Evolutionary conservation across 306 rosid genomes (phyloP).

Genomic region (Castanea sativa): DNA sequence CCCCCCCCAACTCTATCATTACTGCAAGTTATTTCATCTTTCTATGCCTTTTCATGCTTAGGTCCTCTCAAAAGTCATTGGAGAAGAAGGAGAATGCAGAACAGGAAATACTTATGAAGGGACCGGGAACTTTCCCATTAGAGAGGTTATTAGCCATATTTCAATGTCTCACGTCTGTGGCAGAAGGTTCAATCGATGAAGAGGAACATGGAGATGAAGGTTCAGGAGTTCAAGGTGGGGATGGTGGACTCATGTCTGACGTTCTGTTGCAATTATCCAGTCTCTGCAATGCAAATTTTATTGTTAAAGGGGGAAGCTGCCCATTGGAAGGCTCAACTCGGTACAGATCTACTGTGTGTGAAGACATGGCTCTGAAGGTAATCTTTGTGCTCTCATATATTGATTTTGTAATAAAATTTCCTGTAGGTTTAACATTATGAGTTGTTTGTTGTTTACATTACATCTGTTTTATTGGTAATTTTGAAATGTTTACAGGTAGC

Average conservation of each 20-base stretch:
- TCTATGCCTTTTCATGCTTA: slow-evolving; percentile 30
- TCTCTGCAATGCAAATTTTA: slow-evolving; percentile 85
- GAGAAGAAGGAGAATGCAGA: slow-evolving; percentile 77
- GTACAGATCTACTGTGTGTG: slow-evolving; percentile 70
- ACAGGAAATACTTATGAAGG: slow-evolving; percentile 80
- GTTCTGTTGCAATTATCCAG: slow-evolving; percentile 82
- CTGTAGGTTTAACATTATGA: not conserved
- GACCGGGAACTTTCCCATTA: slow-evolving; percentile 93
- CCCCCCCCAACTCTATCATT: not conserved
- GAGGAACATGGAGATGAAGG: slow-evolving; percentile 46
- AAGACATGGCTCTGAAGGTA: slow-evolving; percentile 80
- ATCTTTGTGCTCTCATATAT: slow-evolving; percentile 1
- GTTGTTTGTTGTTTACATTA: not conserved
- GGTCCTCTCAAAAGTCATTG: slow-evolving; percentile 59
- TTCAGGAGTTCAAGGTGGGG: slow-evolving; percentile 41
- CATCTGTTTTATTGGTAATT: not conserved
- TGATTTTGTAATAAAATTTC: not conserved
- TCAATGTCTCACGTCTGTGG: slow-evolving; percentile 76
- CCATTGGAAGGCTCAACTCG: slow-evolving; percentile 84
- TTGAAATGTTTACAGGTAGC: slow-evolving; percentile 65
- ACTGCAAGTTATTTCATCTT: not conserved
- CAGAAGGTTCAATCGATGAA: slow-evolving; percentile 54
- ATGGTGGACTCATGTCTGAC: slow-evolving; percentile 66
- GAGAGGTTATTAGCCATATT: slow-evolving; percentile 95
- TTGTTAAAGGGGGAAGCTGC: slow-evolving; percentile 82